Percentiles rank a stretch among this genome's conserved stretches.
phyloP scores from a whole-genome alignment of 805 yeast genomes.

The Zygosaccharomyces rouxii region DNA sequence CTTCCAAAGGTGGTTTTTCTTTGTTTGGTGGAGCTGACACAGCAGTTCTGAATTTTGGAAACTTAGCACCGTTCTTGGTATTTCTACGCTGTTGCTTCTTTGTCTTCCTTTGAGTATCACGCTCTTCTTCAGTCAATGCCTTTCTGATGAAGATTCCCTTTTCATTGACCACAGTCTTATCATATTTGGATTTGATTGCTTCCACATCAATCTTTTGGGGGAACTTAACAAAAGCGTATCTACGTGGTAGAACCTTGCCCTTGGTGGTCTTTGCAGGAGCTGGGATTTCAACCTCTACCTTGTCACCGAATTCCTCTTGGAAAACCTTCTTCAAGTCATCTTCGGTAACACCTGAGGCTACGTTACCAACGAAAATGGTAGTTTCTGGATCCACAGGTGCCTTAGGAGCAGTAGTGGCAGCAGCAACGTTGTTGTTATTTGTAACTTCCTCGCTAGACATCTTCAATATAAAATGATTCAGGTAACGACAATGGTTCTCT shows the following conservation, averaged over 20 bases:
- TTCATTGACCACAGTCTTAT: slow-evolving; percentile 29
- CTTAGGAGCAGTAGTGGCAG: slow-evolving; percentile 4
- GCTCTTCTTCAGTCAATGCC: slow-evolving; percentile 26
- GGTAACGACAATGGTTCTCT: neutral
- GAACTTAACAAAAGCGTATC: slow-evolving; percentile 34
- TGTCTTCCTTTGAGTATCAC: slow-evolving; percentile 17
- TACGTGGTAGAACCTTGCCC: slow-evolving; percentile 26
- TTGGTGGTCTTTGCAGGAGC: slow-evolving; percentile 20
- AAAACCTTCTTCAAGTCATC: slow-evolving; percentile 29
- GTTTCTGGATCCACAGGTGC: slow-evolving; percentile 32
- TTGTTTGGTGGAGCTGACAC: slow-evolving; percentile 28
- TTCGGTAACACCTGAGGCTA: slow-evolving; percentile 29
- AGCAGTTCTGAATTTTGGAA: slow-evolving; percentile 17
- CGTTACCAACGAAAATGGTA: slow-evolving; percentile 34
- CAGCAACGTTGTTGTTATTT: slow-evolving; percentile 6
- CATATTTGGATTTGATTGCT: slow-evolving; percentile 29
- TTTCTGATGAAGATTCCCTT: slow-evolving; percentile 33
- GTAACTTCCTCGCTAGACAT: slow-evolving; percentile 22
- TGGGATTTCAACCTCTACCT: slow-evolving; percentile 32
- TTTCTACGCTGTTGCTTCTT: slow-evolving; percentile 9
- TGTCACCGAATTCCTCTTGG: slow-evolving; percentile 23
- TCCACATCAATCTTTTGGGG: slow-evolving; percentile 32
- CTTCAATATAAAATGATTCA: slow-evolving; percentile 2
- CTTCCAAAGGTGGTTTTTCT: slow-evolving; percentile 36
- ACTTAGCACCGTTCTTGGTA: slow-evolving; percentile 15